Evolutionary conservation across 345 rosid species (phyloP), one percentile per base, ranked within the genome.

Genomic region (Acer saccharum): DNA sequence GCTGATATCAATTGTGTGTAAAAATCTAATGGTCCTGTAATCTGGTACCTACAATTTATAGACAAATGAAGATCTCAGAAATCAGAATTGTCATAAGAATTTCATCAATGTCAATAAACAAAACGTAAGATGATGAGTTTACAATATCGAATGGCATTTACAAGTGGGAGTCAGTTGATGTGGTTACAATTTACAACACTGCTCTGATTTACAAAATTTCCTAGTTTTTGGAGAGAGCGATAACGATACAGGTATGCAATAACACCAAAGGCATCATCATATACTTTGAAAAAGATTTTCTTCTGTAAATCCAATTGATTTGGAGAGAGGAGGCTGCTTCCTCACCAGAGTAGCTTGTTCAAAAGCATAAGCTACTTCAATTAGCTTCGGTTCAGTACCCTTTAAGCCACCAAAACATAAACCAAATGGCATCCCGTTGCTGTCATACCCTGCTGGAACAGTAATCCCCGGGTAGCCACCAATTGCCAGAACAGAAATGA

Each of bases 361-460:
- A 55, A 88, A 88, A 10, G 68, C 79, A 48, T 86, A 88, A 64
- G 87, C 87, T 6, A 84, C 78, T 80, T 88, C 89, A 35, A 81
- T 86, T 21, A 84, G 80, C 74, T 70, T 86, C 0, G 87, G 82
- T 71, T 82, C 89, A 0, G 78, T 64, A 16, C 85, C 86, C 66
- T 78, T 84, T 70, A 86, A 50, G 39, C 39, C 39, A 35, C 39
- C 39, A 35, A 35, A 35, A 35, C 39, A 35, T 35, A 35, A 4
- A 35, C 39, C 39, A 35, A 35, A 35, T 35, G 39, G 39, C 39
- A 35, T 35, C 6, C 39, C 39, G 39, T 35, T 4, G 39, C 39
- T 35, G 39, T 35, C 39, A 35, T 35, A 35, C 39, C 39, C 39
- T 4, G 39, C 39, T 35, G 39, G 39, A 35, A 35, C 39, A 35